Conservation (phyloP, 1,139 yeast species). For the Meyerozyma elateridarum region DNA sequence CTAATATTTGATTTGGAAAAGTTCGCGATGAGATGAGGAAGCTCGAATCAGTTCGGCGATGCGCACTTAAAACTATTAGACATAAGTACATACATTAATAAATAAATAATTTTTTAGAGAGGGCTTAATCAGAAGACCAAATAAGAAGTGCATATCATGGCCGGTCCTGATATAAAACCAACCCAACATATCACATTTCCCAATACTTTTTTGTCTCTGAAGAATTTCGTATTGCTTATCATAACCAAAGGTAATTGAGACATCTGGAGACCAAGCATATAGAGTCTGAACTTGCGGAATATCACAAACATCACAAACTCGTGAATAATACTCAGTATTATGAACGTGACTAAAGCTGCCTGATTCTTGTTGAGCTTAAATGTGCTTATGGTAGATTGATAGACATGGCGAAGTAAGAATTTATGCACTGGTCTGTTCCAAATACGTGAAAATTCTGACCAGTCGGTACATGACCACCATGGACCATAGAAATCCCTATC, state of each 20-base stretch:
- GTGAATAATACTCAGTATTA: constrained; percentile 78
- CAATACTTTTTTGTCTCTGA: constrained; percentile 52
- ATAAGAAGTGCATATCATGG: constrained; percentile 80
- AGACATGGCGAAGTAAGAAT: constrained; percentile 86
- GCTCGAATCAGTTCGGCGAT: no score
- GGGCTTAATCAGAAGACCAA: constrained; percentile 58
- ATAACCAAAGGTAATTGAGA: constrained; percentile 65
- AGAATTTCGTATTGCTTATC: constrained; percentile 44
- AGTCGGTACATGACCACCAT: constrained; percentile 96
- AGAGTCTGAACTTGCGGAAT: constrained; percentile 76
- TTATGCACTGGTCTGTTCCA: constrained; percentile 98
- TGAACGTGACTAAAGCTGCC: constrained; percentile 79
- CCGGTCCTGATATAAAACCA: constrained; percentile 88
- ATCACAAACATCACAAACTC: constrained; percentile 91
- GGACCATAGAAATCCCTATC: constrained; percentile 92
- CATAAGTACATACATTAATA: no score
- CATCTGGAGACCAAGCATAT: constrained; percentile 78
- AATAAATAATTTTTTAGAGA: no score
- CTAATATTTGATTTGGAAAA: constrained; percentile 2
- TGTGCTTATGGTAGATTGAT: constrained; percentile 83
- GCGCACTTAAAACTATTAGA: no score
- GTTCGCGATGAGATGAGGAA: constrained; percentile 1
- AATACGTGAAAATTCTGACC: constrained; percentile 90
- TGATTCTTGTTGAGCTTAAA: constrained; percentile 56
- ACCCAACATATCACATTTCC: constrained; percentile 90